Conservation (phyloP, 176 grass and related monocot genomes). For the Luzula sylvatica region DNA sequence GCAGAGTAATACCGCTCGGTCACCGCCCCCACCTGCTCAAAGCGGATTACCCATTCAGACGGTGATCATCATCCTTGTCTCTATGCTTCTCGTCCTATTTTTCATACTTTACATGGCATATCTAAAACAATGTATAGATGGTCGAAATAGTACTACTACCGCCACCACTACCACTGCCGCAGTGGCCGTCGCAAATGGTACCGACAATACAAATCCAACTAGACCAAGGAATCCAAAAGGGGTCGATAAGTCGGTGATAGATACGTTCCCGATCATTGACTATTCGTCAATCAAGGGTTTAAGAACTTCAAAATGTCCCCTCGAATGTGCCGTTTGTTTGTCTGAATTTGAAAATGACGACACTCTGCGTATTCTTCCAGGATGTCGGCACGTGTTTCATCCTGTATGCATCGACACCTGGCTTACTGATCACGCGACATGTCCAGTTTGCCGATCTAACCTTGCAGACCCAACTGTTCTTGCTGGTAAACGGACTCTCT, state of each 20-base stretch:
- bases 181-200: background rate
- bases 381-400: constrained; percentile 82
- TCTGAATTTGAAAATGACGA: constrained; percentile 44
- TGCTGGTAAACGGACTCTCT: constrained; percentile 1
- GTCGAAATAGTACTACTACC: background rate
- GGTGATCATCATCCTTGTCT: background rate
- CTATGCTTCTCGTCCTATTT: constrained; percentile 7
- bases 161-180: background rate
- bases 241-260: constrained; percentile 37
- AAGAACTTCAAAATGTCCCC: constrained; percentile 24
- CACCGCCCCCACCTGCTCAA: background rate
- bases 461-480: constrained; percentile 14
- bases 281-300: constrained; percentile 48
- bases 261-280: constrained; percentile 43
- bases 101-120: constrained; percentile 6
- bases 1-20: background rate
- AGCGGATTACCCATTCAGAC: background rate
- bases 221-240: constrained; percentile 17
- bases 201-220: background rate
- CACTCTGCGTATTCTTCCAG: constrained; percentile 48
- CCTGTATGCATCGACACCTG: constrained; percentile 66
- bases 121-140: background rate
- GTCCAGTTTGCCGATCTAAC: constrained; percentile 66
- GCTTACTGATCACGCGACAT: constrained; percentile 53
- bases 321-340: constrained; percentile 71